These are phyloP conservation scores for Pueraria montana DNA, from an alignment of 306 rosid species.

Conservation along the genomic window DNA sequence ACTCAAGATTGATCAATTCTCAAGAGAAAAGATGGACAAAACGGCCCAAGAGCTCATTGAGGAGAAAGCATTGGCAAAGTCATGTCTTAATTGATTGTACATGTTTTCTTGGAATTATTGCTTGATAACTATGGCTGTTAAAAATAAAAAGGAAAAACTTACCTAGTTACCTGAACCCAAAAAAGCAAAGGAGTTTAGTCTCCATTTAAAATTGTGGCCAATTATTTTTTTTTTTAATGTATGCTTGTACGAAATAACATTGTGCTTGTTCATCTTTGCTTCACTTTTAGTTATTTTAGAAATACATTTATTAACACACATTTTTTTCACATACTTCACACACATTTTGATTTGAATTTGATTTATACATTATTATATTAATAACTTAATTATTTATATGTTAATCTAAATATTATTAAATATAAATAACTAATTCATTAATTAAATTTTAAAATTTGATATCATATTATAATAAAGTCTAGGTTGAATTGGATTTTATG, in stretches of 20 bases:
- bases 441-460: neutral
- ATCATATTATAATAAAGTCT: neutral
- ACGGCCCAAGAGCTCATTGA: constrained; percentile 85
- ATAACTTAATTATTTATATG: neutral
- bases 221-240: neutral
- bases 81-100: constrained; percentile 60
- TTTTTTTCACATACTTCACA: neutral
- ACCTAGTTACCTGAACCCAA: neutral
- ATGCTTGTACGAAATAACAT: neutral
- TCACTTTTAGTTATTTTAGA: neutral
- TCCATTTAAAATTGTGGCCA: neutral
- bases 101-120: constrained; percentile 12
- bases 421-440: neutral
- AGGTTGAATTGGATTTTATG: neutral
- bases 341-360: neutral
- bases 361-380: neutral
- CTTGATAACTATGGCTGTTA: constrained; percentile 7
- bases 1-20: constrained; percentile 75
- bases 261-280: neutral
- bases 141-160: neutral
- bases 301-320: neutral
- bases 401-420: neutral
- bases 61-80: constrained; percentile 75
- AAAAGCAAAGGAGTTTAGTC: neutral
- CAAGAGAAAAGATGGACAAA: constrained; percentile 81